Conservation (phyloP, 2,329 filamentous ascomycete species). For the Achaetomium macrosporum region DNA sequence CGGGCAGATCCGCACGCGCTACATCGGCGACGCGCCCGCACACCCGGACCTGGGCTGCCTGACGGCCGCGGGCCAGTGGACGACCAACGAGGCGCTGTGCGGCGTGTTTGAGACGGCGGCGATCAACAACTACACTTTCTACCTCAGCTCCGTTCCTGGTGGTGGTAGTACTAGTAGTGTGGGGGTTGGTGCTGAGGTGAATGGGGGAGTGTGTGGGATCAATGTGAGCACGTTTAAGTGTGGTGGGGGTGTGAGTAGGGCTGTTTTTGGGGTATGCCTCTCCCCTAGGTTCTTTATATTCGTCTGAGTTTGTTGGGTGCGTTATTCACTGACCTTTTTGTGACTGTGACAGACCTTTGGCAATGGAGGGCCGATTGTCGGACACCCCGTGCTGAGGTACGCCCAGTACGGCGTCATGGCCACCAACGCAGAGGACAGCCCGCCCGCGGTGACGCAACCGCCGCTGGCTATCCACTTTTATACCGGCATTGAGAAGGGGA, state of each 20-base stretch:
- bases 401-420: constrained; percentile 8
- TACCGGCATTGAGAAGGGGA: constrained; percentile 8
- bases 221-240: constrained; percentile 7
- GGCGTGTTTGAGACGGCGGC: constrained; percentile 1
- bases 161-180: too few relatives aligned
- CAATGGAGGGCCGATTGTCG: not conserved
- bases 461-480: constrained; percentile 13
- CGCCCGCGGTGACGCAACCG: not conserved
- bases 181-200: too few relatives aligned
- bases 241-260: not conserved
- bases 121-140: not conserved
- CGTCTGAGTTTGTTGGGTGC: too few relatives aligned
- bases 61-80: constrained; percentile 13
- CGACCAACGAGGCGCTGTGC: constrained; percentile 10
- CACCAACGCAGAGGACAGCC: constrained; percentile 2
- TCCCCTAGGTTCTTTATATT: too few relatives aligned
- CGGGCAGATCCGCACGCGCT: constrained; percentile 15
- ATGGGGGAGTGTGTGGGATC: constrained; percentile 1
- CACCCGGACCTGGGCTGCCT: constrained; percentile 15
- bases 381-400: constrained; percentile 5
- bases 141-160: not conserved
- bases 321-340: too few relatives aligned
- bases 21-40: not conserved
- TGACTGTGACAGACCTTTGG: constrained; percentile 6
- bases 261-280: constrained; percentile 8